Percentiles rank a stretch among this genome's conserved stretches.
Evolutionary conservation across 2,329 filamentous ascomycete genomes (phyloP).

Genomic region (Penicillium rolfsii): DNA sequence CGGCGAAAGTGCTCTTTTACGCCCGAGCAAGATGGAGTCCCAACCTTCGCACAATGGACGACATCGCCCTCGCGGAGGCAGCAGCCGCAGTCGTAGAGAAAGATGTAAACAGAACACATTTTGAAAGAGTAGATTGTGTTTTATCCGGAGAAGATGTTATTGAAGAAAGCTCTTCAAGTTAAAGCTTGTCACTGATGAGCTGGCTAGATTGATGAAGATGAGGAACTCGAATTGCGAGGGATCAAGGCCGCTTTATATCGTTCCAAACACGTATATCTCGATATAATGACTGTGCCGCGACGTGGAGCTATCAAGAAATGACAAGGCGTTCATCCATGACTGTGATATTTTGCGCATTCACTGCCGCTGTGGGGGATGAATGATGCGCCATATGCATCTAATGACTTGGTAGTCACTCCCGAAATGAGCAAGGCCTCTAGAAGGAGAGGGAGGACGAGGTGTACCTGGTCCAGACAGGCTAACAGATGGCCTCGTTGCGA

Average conservation of each 20-base stretch:
- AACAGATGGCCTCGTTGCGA: conserved; percentile 23
- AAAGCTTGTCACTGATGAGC: conserved; percentile 6
- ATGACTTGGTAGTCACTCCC: conserved; percentile 24
- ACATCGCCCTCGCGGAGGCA: conserved; percentile 38
- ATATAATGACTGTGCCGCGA: conserved; percentile 25
- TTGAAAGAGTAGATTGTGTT: conserved; percentile 10
- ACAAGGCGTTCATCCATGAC: conserved; percentile 6
- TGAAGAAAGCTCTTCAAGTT: conserved; percentile 2
- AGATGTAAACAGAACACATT: conserved; percentile 45
- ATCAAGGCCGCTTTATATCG: conserved; percentile 25
- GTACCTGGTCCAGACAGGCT: conserved; percentile 20
- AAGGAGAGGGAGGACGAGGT: conserved; percentile 16
- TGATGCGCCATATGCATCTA: conserved; percentile 14
- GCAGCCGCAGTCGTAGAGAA: conserved; percentile 45
- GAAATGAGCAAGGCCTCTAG: conserved; percentile 26
- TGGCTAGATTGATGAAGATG: conserved; percentile 10
- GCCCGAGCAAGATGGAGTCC: conserved; percentile 35
- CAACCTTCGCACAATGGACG: conserved; percentile 40
- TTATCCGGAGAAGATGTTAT: neutral
- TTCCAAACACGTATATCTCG: conserved; percentile 22
- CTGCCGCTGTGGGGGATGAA: conserved; percentile 11
- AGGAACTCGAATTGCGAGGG: conserved; percentile 8
- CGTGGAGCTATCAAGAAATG: conserved; percentile 24
- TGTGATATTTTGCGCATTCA: conserved; percentile 5
- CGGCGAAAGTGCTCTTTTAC: conserved; percentile 39